These are phyloP conservation scores for Penicillium fuscoglaucum DNA, from an alignment of 2,329 filamentous ascomycete species.

Conservation along the genomic window DNA sequence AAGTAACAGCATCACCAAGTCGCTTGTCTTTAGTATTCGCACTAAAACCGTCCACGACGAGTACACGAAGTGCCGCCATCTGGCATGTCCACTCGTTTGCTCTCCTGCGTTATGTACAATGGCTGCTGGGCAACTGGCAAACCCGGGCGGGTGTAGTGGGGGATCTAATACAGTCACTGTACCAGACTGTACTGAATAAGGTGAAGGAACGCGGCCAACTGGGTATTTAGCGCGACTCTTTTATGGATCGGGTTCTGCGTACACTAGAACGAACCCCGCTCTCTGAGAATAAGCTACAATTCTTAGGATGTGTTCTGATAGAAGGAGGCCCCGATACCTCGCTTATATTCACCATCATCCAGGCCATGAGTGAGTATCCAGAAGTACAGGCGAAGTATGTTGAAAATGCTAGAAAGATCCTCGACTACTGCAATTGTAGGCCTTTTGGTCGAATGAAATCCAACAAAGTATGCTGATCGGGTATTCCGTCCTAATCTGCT, in stretches of 20 bases:
- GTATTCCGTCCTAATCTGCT: background rate
- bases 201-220: background rate
- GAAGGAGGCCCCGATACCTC: conserved; percentile 3
- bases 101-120: background rate
- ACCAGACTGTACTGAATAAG: background rate
- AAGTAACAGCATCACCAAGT: conserved; percentile 51
- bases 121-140: background rate
- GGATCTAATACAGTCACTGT: background rate
- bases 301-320: conserved; percentile 1
- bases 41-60: background rate
- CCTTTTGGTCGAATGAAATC: no score
- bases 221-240: background rate
- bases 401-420: background rate
- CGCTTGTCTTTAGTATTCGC: background rate
- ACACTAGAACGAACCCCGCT: background rate
- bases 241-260: background rate
- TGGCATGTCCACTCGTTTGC: background rate
- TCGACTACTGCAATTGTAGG: no score
- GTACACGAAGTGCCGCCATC: background rate
- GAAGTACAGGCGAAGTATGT: background rate
- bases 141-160: background rate
- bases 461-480: background rate
- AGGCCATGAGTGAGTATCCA: conserved; percentile 2
- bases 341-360: conserved; percentile 1
- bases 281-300: background rate